Evolutionary conservation across 1,284 basidiomycete species (phyloP).

Genomic region (Boletus nobilissimus): DNA sequence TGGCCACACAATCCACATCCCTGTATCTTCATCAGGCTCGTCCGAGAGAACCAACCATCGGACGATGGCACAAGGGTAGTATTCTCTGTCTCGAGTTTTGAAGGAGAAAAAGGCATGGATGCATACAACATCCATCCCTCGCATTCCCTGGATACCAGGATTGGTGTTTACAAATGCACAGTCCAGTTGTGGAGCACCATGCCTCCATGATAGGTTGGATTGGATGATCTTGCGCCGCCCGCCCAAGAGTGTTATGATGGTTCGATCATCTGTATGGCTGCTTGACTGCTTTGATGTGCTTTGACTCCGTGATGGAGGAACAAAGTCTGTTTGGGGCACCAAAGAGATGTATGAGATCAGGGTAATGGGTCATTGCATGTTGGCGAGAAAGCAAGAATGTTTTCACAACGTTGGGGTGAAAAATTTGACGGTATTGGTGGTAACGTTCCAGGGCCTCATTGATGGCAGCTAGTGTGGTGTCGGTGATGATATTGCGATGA

Average conservation of each 20-base stretch:
- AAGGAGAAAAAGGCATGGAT: too few species aligned
- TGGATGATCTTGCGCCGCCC: not conserved
- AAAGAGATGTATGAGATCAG: not conserved
- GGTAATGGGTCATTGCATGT: not conserved
- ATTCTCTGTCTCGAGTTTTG: not conserved
- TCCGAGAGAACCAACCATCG: not conserved
- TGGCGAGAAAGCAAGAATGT: not conserved
- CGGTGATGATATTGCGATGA: not conserved
- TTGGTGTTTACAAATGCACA: not conserved
- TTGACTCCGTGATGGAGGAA: constrained; percentile 1
- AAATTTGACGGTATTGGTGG: not conserved
- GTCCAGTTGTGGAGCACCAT: not conserved
- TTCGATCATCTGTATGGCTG: not conserved
- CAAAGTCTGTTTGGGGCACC: not conserved
- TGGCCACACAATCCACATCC: not conserved
- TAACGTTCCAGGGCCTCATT: not conserved
- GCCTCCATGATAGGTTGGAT: not conserved
- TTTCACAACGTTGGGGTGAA: not conserved
- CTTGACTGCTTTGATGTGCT: constrained; percentile 8
- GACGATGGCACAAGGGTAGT: not conserved
- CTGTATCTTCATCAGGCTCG: not conserved
- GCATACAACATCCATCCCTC: not conserved
- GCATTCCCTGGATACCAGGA: not conserved
- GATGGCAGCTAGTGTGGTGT: not conserved
- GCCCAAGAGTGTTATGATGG: not conserved